phyloP scores from a whole-genome alignment of 2,329 filamentous ascomycete genomes.

The Neofusicoccum parvum region DNA sequence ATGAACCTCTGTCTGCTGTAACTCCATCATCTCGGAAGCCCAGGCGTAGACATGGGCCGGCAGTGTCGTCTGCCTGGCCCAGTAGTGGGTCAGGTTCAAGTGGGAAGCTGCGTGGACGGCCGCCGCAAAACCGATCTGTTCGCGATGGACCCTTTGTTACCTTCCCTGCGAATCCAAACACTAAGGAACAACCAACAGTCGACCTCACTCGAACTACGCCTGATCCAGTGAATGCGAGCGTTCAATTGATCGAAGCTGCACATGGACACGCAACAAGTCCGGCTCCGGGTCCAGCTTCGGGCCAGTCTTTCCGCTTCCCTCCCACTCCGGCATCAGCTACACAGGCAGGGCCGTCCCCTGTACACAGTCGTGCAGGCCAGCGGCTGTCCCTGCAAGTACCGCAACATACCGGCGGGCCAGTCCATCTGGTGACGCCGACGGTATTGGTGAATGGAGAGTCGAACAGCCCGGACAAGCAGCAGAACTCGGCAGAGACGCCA shows the following conservation, averaged over 20 bases:
- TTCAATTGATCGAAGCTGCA: constrained; percentile 11
- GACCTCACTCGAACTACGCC: constrained; percentile 47
- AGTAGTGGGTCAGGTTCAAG: constrained; percentile 62
- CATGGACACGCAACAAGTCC: constrained; percentile 19
- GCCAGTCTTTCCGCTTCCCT: constrained; percentile 40
- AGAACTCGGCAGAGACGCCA: not conserved
- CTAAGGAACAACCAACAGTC: constrained; percentile 50
- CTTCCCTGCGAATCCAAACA: constrained; percentile 63
- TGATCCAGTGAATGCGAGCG: constrained; percentile 43
- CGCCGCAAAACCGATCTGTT: constrained; percentile 70
- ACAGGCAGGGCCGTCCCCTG: constrained; percentile 22
- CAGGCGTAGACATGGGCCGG: constrained; percentile 73
- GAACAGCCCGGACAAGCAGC: constrained; percentile 24
- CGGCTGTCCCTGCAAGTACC: constrained; percentile 66
- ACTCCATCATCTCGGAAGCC: constrained; percentile 58
- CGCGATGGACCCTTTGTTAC: constrained; percentile 70
- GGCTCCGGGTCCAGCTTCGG: constrained; percentile 25
- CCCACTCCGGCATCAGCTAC: constrained; percentile 42
- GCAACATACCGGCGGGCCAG: constrained; percentile 60
- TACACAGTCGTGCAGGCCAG: constrained; percentile 43
- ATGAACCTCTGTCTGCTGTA: constrained; percentile 73
- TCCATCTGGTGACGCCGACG: constrained; percentile 64
- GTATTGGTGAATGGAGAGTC: constrained; percentile 56
- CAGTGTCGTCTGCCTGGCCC: constrained; percentile 89
- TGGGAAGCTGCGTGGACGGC: constrained; percentile 76